Percentiles rank a stretch among this genome's conserved stretches.
Evolutionary conservation across 768 basidiomycete species (phyloP).

Genomic region (Suillus hirtellus): DNA sequence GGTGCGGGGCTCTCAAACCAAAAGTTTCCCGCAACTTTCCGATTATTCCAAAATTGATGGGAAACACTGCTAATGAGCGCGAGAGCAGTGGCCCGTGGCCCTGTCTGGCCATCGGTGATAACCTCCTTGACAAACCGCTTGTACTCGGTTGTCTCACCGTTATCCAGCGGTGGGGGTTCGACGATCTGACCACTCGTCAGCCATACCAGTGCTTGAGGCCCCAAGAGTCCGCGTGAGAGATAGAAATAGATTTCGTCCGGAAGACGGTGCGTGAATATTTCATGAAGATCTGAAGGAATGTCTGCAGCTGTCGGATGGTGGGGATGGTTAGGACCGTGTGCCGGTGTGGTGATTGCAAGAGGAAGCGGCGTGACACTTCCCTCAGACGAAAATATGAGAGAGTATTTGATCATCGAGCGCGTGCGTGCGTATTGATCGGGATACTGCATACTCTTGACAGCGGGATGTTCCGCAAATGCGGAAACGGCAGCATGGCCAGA

Average conservation of each 20-base stretch:
- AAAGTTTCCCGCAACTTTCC: constrained; percentile 70
- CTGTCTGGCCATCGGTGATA: constrained; percentile 92
- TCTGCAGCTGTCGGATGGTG: constrained; percentile 82
- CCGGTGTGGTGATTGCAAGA: constrained; percentile 57
- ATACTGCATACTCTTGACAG: constrained; percentile 79
- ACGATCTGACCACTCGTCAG: constrained; percentile 84
- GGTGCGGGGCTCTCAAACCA: constrained; percentile 67
- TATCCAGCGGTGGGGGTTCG: constrained; percentile 88
- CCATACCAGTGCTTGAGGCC: constrained; percentile 93
- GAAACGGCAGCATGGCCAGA: constrained; percentile 80
- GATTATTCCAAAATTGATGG: constrained; percentile 78
- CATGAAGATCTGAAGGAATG: constrained; percentile 87
- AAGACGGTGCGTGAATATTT: constrained; percentile 91
- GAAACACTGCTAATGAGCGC: constrained; percentile 82
- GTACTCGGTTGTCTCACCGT: constrained; percentile 94
- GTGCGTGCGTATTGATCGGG: constrained; percentile 86
- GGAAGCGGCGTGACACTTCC: constrained; percentile 79
- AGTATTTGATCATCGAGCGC: constrained; percentile 89
- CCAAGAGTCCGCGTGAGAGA: constrained; percentile 87
- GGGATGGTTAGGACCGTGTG: constrained; percentile 52
- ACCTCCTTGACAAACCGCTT: constrained; percentile 94
- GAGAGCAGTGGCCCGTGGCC: constrained; percentile 87
- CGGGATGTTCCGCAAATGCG: constrained; percentile 77
- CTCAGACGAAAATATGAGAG: constrained; percentile 87
- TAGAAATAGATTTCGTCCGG: constrained; percentile 98